Evolutionary conservation across 306 rosid genomes (phyloP), one percentile per base, ranked within the genome.

Genomic region (Trifolium dubium): DNA sequence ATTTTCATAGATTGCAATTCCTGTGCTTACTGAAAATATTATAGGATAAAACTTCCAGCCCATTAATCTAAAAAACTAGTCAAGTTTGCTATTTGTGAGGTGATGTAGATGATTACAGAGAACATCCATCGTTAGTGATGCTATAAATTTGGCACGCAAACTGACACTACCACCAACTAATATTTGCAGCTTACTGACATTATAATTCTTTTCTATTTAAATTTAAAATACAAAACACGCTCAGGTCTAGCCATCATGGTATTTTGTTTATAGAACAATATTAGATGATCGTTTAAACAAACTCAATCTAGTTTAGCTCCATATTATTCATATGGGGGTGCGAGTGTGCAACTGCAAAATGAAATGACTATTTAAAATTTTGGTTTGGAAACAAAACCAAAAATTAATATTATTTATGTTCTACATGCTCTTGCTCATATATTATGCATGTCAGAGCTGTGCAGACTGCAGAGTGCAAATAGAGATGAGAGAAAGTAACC

Each of bases 261-360:
- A 17, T 66, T 43, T 56, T 64, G 49, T 43, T 54, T 15, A 62
- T 40, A 63, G 49, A 78, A 71, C 70, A 51, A 63, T 63, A 10
- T 55, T 64, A 65, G 64, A 72, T 14, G 49, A 71, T 44, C 10
- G 13, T 58, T 43, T 34, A 53, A 65, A n/a, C 65, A 34, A 53
- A 64, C 66, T 50, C 73, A 64, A 75, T 51, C 43, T 39, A 64
- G 31, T 65, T 32, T 18, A 65, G 66, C 72, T 65, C 44, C 46
- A 64, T 53, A 44, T n/a, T 75, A 23, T 75, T 75, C 71, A 73
- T 13, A 11, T 19, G 46, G 15, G 15, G 67, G 47, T 23, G 32
- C 51, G 32, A 54, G 31, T 54, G 32, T 19, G 61, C 61, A 74
- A 37, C 61, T 49, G 19, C 63, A 64, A 31, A 71, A 71, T 49